phyloP scores from a whole-genome alignment of 2,329 filamentous ascomycete species.

The Beauveria sp. region DNA sequence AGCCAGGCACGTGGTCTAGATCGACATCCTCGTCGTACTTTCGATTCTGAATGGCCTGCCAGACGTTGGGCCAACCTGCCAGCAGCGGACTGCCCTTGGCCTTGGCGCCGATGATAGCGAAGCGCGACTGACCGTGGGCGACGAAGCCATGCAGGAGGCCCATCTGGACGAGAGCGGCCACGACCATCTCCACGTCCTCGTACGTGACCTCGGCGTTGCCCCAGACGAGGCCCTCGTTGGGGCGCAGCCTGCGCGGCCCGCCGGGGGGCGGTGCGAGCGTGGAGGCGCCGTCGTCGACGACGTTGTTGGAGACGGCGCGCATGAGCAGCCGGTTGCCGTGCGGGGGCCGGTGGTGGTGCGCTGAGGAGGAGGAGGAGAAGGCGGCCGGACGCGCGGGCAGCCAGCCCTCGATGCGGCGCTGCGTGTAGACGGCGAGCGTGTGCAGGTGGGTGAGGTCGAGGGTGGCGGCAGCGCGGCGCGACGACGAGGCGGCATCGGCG shows the following conservation, averaged over 20 bases:
- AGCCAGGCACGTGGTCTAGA: conserved; percentile 65
- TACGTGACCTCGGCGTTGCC: conserved; percentile 53
- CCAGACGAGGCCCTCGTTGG: conserved; percentile 54
- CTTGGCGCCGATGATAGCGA: conserved; percentile 76
- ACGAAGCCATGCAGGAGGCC: conserved; percentile 79
- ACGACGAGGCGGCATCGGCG: conserved; percentile 34
- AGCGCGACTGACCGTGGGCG: conserved; percentile 65
- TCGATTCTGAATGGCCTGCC: conserved; percentile 57
- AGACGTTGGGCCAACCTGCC: conserved; percentile 70
- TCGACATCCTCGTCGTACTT: conserved; percentile 51
- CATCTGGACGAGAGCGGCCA: conserved; percentile 71
- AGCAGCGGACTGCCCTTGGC: conserved; percentile 53
- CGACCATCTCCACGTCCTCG: conserved; percentile 66
- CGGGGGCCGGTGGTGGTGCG: conserved; percentile 27
- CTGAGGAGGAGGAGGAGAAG: conserved; percentile 16
- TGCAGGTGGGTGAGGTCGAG: conserved; percentile 66
- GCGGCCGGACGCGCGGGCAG: conserved; percentile 29
- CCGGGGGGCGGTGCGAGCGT: conserved; percentile 42
- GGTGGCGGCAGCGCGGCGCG: conserved; percentile 56
- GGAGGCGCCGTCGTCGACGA: conserved; percentile 28
- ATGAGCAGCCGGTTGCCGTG: conserved; percentile 45
- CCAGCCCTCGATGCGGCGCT: conserved; percentile 55
- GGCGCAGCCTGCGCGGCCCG: conserved; percentile 39
- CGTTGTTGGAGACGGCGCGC: conserved; percentile 41
- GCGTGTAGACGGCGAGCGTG: conserved; percentile 54